phyloP scores from a whole-genome alignment of 2,329 filamentous ascomycete genomes.

The Pseudocercospora musae region DNA sequence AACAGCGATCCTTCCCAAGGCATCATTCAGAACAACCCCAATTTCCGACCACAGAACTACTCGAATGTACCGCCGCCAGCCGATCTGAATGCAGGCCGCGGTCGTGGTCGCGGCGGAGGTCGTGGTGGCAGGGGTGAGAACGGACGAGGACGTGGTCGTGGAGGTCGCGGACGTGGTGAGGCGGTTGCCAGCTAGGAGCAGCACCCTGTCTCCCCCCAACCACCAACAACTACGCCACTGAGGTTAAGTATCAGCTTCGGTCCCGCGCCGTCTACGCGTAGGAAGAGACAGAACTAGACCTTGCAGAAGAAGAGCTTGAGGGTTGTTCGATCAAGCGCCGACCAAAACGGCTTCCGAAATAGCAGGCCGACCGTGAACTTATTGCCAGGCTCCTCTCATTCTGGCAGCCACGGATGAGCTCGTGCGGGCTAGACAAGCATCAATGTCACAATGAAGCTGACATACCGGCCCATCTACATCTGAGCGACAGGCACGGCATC shows the following conservation, averaged over 20 bases:
- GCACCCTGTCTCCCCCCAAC: neutral
- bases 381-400: neutral
- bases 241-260: neutral
- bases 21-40: conserved; percentile 54
- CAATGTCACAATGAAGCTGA: neutral
- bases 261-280: neutral
- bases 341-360: neutral
- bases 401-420: neutral
- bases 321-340: neutral
- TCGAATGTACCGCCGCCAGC: conserved; percentile 57
- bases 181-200: neutral
- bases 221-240: neutral
- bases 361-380: neutral
- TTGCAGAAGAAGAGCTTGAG: neutral
- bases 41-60: conserved; percentile 55
- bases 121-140: conserved; percentile 20
- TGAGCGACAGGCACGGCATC: neutral
- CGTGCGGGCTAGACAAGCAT: neutral
- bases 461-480: neutral
- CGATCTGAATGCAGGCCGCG: conserved; percentile 46
- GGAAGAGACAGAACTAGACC: neutral
- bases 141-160: conserved; percentile 1
- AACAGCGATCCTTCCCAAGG: conserved; percentile 52
- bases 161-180: neutral
- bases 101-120: conserved; percentile 23